A percentile compares a stretch with the other conserved stretches of the same genome.
Evolutionary conservation across 805 yeast genomes (phyloP).

Genomic region (Blastobotrys mokoenaii): DNA sequence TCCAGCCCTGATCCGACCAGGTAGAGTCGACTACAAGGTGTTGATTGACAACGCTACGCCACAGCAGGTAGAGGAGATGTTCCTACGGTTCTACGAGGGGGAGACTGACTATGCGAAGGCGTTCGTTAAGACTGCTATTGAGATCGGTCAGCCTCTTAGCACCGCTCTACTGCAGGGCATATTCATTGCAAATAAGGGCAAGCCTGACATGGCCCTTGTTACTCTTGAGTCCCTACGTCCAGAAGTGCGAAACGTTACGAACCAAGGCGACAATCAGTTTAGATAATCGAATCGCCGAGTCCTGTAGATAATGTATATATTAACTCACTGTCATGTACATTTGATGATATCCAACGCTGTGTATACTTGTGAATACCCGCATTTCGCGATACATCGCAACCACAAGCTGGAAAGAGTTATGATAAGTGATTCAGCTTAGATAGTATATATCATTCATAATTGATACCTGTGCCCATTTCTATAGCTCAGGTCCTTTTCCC

Average conservation of each 20-base stretch:
- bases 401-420: no score
- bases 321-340: no score
- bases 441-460: no score
- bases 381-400: no score
- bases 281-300: background rate
- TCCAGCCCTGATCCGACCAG: slow-evolving; percentile 90
- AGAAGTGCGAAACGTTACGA: background rate
- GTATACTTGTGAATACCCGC: no score
- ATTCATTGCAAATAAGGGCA: slow-evolving; percentile 83
- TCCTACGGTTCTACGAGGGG: slow-evolving; percentile 71
- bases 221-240: slow-evolving; percentile 36
- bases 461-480: no score
- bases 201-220: slow-evolving; percentile 64
- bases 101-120: slow-evolving; percentile 47
- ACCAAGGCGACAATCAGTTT: background rate
- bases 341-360: no score
- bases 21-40: slow-evolving; percentile 81
- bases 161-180: slow-evolving; percentile 95
- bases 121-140: slow-evolving; percentile 38
- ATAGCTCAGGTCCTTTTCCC: no score
- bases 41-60: slow-evolving; percentile 81
- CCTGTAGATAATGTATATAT: background rate
- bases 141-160: slow-evolving; percentile 52
- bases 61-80: slow-evolving; percentile 75
- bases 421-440: no score